phyloP scores from a whole-genome alignment of 2,329 filamentous ascomycete species.

The Sclerotinia minor region DNA sequence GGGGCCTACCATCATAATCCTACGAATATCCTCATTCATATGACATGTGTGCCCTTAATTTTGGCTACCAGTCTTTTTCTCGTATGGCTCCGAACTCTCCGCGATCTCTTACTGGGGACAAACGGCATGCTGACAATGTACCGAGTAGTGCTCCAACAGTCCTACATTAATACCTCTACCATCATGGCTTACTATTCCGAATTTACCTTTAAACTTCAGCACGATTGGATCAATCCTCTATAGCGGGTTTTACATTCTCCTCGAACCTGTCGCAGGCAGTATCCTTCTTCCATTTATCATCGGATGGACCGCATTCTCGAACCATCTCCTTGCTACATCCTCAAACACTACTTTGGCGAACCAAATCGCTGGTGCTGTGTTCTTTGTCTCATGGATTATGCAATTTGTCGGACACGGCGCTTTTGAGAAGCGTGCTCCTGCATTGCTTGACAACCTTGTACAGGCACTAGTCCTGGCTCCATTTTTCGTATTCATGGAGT shows the following conservation, averaged over 20 bases:
- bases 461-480: conserved; percentile 92
- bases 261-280: conserved; percentile 89
- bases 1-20: conserved; percentile 79
- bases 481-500: conserved; percentile 95
- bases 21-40: conserved; percentile 76
- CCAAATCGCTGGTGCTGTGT: conserved; percentile 62
- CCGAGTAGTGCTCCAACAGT: conserved; percentile 58
- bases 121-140: conserved; percentile 30
- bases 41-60: conserved; percentile 75
- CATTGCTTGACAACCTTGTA: conserved; percentile 84
- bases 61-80: conserved; percentile 70
- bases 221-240: conserved; percentile 68
- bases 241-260: conserved; percentile 78
- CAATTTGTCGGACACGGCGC: conserved; percentile 91
- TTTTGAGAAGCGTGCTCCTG: conserved; percentile 86
- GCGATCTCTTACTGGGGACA: neutral
- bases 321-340: conserved; percentile 60
- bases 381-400: conserved; percentile 76
- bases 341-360: conserved; percentile 50
- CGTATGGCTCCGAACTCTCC: conserved; percentile 47
- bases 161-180: conserved; percentile 65
- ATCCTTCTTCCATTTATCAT: conserved; percentile 75
- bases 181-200: conserved; percentile 65
- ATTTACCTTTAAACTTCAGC: conserved; percentile 65
- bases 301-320: conserved; percentile 70